These are phyloP conservation scores for Fusarium acutatum DNA, from an alignment of 2,329 filamentous ascomycete genomes.

Conservation along the genomic window DNA sequence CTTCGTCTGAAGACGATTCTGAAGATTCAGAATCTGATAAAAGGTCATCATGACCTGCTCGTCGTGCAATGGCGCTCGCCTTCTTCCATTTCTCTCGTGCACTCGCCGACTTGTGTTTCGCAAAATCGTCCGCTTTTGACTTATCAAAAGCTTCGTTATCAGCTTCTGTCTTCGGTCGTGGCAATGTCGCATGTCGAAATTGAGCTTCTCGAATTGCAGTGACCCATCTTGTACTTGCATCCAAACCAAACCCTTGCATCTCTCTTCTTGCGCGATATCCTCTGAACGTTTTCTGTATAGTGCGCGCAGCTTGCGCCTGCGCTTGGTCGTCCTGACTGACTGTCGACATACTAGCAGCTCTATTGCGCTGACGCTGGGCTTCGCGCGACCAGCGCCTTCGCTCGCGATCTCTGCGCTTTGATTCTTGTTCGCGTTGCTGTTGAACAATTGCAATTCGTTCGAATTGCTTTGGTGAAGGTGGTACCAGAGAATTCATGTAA, in stretches of 20 bases:
- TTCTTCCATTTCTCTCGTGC: conserved; percentile 81
- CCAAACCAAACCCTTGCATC: conserved; percentile 72
- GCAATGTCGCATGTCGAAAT: conserved; percentile 60
- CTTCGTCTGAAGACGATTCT: conserved; percentile 40
- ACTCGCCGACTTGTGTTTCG: conserved; percentile 35
- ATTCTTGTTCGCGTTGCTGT: conserved; percentile 54
- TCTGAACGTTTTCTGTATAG: conserved; percentile 78
- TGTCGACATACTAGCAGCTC: conserved; percentile 20
- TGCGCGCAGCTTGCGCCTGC: conserved; percentile 59
- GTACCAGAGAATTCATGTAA: conserved; percentile 61
- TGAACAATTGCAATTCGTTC: conserved; percentile 60
- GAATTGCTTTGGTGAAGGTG: conserved; percentile 57
- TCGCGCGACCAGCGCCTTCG: conserved; percentile 48
- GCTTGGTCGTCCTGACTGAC: conserved; percentile 38
- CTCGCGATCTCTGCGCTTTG: conserved; percentile 52
- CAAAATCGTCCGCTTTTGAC: conserved; percentile 9
- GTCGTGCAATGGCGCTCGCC: conserved; percentile 72
- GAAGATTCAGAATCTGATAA: conserved; percentile 54
- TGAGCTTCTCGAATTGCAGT: conserved; percentile 69
- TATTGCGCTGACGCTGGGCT: conserved; percentile 36
- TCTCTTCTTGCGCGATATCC: conserved; percentile 79
- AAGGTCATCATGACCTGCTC: conserved; percentile 74
- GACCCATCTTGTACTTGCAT: conserved; percentile 76
- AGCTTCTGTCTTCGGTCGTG: conserved; percentile 46
- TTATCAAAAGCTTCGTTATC: conserved; percentile 5